Evolutionary conservation across 805 yeast species (phyloP).

Genomic region (Wickerhamiella bombiphila): DNA sequence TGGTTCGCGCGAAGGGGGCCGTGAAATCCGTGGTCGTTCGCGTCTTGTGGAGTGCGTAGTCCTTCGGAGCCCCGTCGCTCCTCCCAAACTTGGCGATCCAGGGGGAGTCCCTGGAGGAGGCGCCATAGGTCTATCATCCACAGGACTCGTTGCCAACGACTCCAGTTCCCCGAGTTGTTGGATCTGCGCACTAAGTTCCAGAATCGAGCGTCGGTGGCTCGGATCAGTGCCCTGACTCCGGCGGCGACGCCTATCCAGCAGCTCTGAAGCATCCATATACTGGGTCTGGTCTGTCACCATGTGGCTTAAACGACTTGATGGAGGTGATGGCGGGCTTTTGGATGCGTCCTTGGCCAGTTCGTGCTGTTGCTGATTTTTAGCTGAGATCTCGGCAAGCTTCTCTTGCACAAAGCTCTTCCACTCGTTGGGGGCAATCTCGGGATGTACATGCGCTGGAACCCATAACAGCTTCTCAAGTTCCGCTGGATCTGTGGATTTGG

Average conservation of each 20-base stretch:
- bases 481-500: conserved; percentile 2
- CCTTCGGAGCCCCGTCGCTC: conserved; percentile 14
- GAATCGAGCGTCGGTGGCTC: conserved; percentile 18
- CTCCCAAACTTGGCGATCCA: conserved; percentile 2
- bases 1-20: neutral
- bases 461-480: conserved; percentile 39
- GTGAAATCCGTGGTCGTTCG: conserved; percentile 4
- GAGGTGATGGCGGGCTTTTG: neutral
- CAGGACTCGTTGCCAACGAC: conserved; percentile 49
- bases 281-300: conserved; percentile 24
- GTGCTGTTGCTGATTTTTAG: conserved; percentile 10
- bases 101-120: conserved; percentile 1
- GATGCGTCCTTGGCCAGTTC: conserved; percentile 1
- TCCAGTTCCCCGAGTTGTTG: conserved; percentile 57
- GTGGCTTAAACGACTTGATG: conserved; percentile 22
- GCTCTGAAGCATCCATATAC: conserved; percentile 22
- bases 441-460: conserved; percentile 95
- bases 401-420: conserved; percentile 30
- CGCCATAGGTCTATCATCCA: neutral
- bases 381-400: conserved; percentile 25
- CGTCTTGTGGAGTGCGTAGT: conserved; percentile 12
- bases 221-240: conserved; percentile 10
- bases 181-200: conserved; percentile 46
- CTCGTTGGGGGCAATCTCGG: conserved; percentile 87
- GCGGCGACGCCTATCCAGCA: conserved; percentile 19